Evolutionary conservation across 1,139 yeast species (phyloP).

Genomic region (Cylindricascospora bacillispora): DNA sequence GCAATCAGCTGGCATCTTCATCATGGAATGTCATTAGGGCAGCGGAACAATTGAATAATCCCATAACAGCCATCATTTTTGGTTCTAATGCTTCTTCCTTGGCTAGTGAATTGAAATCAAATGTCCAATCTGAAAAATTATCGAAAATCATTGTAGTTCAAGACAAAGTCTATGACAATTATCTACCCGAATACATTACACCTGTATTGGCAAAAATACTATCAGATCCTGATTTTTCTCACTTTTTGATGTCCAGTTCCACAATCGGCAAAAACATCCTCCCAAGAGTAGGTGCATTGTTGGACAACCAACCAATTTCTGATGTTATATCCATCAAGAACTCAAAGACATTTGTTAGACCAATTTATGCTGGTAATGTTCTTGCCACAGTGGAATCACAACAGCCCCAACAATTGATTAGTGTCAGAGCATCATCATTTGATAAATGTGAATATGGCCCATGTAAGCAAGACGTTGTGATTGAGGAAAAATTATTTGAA

Average conservation of each 20-base stretch:
- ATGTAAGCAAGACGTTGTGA: constrained; percentile 23
- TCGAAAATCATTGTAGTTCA: constrained; percentile 40
- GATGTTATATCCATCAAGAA: constrained; percentile 62
- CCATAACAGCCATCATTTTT: constrained; percentile 47
- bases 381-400: constrained; percentile 65
- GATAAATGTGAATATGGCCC: constrained; percentile 37
- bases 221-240: constrained; percentile 41
- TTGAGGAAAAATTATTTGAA: constrained; percentile 32
- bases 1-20: constrained; percentile 46
- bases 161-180: constrained; percentile 39
- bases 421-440: constrained; percentile 81
- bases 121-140: constrained; percentile 27
- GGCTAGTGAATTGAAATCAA: constrained; percentile 27
- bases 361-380: constrained; percentile 94
- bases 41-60: constrained; percentile 50
- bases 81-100: constrained; percentile 42
- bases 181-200: constrained; percentile 52
- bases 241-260: constrained; percentile 70
- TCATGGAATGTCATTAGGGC: constrained; percentile 57
- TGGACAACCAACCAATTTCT: constrained; percentile 79
- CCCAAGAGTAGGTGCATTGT: constrained; percentile 76
- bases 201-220: constrained; percentile 42
- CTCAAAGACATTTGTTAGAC: constrained; percentile 70
- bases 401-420: constrained; percentile 54
- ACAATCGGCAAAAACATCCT: constrained; percentile 78